A percentile compares a stretch with the other conserved stretches of the same genome.
Evolutionary conservation across 2,329 filamentous ascomycete genomes (phyloP).

Genomic region (Ramularia collo-cygni): DNA sequence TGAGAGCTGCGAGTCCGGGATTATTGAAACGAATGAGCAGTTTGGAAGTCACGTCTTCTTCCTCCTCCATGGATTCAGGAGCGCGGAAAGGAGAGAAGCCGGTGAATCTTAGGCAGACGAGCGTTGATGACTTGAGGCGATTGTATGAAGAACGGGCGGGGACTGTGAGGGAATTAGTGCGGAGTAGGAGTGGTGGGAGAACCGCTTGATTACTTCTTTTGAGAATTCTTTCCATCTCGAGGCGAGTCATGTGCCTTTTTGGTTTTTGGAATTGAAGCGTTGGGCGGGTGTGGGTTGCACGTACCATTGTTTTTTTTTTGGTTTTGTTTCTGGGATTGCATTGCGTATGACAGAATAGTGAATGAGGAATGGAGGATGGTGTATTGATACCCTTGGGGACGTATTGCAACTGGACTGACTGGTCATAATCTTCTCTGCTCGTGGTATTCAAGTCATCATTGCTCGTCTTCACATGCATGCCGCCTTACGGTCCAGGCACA

Average conservation of each 20-base stretch:
- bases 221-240: background rate
- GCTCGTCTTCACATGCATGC: too few relatives aligned
- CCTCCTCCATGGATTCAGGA: constrained; percentile 3
- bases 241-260: too few relatives aligned
- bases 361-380: too few relatives aligned
- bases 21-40: constrained; percentile 42
- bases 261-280: background rate
- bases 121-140: constrained; percentile 42
- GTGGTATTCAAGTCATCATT: too few relatives aligned
- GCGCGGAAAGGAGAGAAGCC: constrained; percentile 24
- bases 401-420: too few relatives aligned
- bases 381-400: too few relatives aligned
- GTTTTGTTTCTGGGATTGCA: too few relatives aligned
- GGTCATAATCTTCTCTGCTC: too few relatives aligned
- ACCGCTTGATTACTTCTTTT: background rate
- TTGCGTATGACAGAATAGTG: too few relatives aligned
- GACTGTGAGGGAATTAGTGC: constrained; percentile 26
- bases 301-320: too few relatives aligned
- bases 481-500: too few relatives aligned
- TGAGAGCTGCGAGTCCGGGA: constrained; percentile 34
- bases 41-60: constrained; percentile 30
- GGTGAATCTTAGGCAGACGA: constrained; percentile 38
- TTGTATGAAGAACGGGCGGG: constrained; percentile 44
- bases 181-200: constrained; percentile 5
- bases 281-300: background rate